These are phyloP conservation scores for Penicillium coprophilum DNA, from an alignment of 495 filamentous ascomycete genomes.

Conservation along the genomic window DNA sequence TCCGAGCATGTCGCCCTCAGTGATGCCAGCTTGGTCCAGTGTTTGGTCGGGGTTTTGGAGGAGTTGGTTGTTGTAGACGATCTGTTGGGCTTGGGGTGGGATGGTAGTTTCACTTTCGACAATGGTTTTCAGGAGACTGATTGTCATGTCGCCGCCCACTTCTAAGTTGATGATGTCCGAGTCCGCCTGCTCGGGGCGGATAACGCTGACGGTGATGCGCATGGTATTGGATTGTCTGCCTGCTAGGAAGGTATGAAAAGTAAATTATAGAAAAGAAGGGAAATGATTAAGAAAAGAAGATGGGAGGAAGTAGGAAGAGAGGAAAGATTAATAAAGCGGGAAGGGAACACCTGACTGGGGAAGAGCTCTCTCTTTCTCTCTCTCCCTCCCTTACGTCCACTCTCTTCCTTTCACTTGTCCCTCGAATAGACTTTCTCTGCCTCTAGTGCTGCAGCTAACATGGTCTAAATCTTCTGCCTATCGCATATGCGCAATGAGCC, in stretches of 20 bases:
- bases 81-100: constrained; percentile 46
- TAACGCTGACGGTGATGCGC: constrained; percentile 86
- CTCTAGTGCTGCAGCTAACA: constrained; percentile 5
- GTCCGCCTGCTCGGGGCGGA: constrained; percentile 67
- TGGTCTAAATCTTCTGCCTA: constrained; percentile 1
- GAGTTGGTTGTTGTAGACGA: constrained; percentile 88
- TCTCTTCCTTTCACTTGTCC: not conserved
- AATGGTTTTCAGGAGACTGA: constrained; percentile 82
- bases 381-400: constrained; percentile 14
- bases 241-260: not conserved
- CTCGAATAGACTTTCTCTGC: constrained; percentile 3
- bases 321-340: constrained; percentile 15
- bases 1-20: constrained; percentile 89
- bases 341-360: constrained; percentile 7
- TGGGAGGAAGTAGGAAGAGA: constrained; percentile 13
- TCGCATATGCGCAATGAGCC: constrained; percentile 5
- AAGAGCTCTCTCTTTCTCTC: constrained; percentile 4
- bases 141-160: constrained; percentile 77
- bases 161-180: constrained; percentile 82
- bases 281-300: not conserved
- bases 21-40: constrained; percentile 76
- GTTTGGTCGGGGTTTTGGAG: constrained; percentile 75
- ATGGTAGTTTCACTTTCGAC: constrained; percentile 65
- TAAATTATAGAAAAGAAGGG: not conserved
- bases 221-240: constrained; percentile 9